A percentile compares a stretch with the other conserved stretches of the same genome.
These are phyloP conservation scores for Ceratocystis ficicola DNA, from an alignment of 2,329 filamentous ascomycete species.

Conservation along the genomic window DNA sequence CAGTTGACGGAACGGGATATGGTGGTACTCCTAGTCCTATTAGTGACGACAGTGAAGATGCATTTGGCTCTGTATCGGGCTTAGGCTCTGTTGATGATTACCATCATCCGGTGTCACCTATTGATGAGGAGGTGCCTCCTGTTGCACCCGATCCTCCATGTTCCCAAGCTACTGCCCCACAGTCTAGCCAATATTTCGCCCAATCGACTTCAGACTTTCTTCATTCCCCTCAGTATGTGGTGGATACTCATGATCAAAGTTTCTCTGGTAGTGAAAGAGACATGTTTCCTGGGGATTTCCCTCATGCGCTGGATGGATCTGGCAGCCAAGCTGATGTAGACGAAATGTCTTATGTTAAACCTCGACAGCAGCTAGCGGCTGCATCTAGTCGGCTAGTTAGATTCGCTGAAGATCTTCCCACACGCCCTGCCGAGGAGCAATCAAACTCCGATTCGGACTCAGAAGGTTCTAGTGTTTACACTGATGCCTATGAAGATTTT, in stretches of 20 bases:
- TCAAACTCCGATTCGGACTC: constrained; percentile 26
- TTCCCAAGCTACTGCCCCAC: background rate
- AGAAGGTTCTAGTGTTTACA: constrained; percentile 52
- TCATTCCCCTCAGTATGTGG: background rate
- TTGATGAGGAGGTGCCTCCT: constrained; percentile 4
- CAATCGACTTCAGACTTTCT: background rate
- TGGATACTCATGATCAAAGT: background rate
- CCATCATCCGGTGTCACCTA: constrained; percentile 20
- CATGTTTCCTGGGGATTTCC: background rate
- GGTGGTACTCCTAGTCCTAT: constrained; percentile 22
- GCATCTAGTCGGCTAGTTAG: constrained; percentile 4
- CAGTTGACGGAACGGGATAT: constrained; percentile 54
- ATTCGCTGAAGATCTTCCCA: constrained; percentile 34
- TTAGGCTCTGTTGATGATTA: constrained; percentile 17
- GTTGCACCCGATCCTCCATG: background rate
- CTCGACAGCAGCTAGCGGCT: background rate
- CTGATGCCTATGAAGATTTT: constrained; percentile 64
- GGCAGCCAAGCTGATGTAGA: background rate
- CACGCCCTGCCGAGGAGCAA: constrained; percentile 9
- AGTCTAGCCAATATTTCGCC: background rate
- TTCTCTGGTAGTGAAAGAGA: background rate
- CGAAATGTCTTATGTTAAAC: background rate
- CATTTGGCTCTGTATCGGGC: constrained; percentile 12
- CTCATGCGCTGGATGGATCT: background rate
- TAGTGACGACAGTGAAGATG: constrained; percentile 29